phyloP scores from a whole-genome alignment of 1,284 basidiomycete genomes.

The Ceraceosorus guamensis region DNA sequence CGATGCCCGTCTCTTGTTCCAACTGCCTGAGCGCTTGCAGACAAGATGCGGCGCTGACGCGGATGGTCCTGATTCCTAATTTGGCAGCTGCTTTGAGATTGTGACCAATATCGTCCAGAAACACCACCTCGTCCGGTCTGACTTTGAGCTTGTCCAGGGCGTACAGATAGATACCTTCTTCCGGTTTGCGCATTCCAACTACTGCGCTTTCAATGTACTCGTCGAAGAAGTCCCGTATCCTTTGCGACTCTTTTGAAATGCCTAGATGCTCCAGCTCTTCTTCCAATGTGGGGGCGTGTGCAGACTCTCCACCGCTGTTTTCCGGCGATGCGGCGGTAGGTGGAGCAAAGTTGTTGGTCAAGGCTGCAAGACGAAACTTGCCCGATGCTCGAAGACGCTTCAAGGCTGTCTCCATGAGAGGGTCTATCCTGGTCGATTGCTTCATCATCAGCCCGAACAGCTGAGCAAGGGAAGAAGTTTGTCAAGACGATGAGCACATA shows the following conservation, averaged over 20 bases:
- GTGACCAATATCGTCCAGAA: slow-evolving; percentile 49
- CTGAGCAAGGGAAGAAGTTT: slow-evolving; percentile 18
- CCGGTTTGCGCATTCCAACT: slow-evolving; percentile 48
- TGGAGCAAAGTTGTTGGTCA: slow-evolving; percentile 49
- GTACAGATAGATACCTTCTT: slow-evolving; percentile 46
- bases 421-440: slow-evolving; percentile 23
- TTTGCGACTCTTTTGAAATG: slow-evolving; percentile 15
- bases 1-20: too few species aligned
- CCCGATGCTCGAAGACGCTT: slow-evolving; percentile 29
- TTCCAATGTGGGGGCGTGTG: slow-evolving; percentile 19
- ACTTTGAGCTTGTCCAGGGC: slow-evolving; percentile 40
- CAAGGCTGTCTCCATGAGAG: slow-evolving; percentile 38
- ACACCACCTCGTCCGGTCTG: slow-evolving; percentile 41
- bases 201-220: slow-evolving; percentile 47
- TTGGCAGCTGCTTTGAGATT: slow-evolving; percentile 47
- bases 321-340: slow-evolving; percentile 15
- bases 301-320: neutral
- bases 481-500: neutral
- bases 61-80: slow-evolving; percentile 49
- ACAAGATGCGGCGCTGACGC: slow-evolving; percentile 12
- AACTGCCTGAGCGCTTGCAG: too few species aligned
- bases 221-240: slow-evolving; percentile 43
- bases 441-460: slow-evolving; percentile 46
- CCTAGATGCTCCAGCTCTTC: slow-evolving; percentile 37
- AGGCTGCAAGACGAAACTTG: slow-evolving; percentile 43